Percentiles rank a stretch among this genome's conserved stretches.
These are phyloP conservation scores for Podospora comata DNA, from an alignment of 495 filamentous ascomycete species.

Conservation along the genomic window DNA sequence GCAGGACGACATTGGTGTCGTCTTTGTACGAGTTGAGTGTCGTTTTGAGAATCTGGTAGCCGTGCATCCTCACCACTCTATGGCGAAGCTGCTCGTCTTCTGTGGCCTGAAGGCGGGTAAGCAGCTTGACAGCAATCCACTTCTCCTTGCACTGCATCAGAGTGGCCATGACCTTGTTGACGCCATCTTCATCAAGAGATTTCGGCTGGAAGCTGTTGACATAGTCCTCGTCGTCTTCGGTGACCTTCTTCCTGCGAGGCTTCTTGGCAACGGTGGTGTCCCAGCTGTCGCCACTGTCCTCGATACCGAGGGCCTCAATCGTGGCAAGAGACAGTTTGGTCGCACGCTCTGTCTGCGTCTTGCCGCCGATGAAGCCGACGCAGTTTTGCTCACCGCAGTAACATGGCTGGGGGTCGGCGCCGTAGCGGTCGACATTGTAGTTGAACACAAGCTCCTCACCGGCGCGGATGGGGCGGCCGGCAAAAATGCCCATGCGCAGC, in stretches of 20 bases:
- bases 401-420: constrained; percentile 92
- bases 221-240: constrained; percentile 94
- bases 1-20: constrained; percentile 82
- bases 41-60: constrained; percentile 89
- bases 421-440: constrained; percentile 99
- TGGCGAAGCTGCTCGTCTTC: constrained; percentile 85
- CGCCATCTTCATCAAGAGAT: constrained; percentile 78
- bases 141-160: constrained; percentile 99
- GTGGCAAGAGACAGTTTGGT: constrained; percentile 88
- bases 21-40: constrained; percentile 80
- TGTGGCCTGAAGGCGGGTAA: constrained; percentile 83
- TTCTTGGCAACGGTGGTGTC: constrained; percentile 83
- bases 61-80: constrained; percentile 92
- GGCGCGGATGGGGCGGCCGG: constrained; percentile 75
- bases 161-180: constrained; percentile 97
- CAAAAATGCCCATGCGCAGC: constrained; percentile 98
- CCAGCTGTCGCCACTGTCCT: constrained; percentile 81
- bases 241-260: constrained; percentile 89
- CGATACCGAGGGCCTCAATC: constrained; percentile 94
- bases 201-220: constrained; percentile 85
- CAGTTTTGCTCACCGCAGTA: constrained; percentile 96
- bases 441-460: constrained; percentile 99
- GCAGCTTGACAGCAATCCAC: constrained; percentile 96
- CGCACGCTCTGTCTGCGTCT: constrained; percentile 92
- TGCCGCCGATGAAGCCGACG: constrained; percentile 92